Conservation (phyloP, 257 asterid genomes). For the Prunella vulgaris region DNA sequence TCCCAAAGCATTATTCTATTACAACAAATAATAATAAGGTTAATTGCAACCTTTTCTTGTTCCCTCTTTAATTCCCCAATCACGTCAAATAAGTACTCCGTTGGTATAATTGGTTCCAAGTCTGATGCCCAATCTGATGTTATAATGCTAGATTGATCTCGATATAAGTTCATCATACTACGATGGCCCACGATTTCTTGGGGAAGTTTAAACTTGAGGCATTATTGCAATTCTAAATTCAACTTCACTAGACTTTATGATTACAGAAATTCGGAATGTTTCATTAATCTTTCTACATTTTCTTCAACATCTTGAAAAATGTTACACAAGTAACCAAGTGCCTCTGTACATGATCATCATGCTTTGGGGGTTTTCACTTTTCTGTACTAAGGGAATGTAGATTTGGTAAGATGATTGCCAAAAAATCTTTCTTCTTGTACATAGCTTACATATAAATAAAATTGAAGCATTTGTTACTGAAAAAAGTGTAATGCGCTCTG, state of each 20-base stretch:
- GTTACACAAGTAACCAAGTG: background rate
- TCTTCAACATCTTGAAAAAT: background rate
- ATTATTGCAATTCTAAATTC: background rate
- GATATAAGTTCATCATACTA: background rate
- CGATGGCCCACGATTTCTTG: background rate
- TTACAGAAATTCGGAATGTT: background rate
- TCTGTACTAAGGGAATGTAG: background rate
- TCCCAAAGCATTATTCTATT: background rate
- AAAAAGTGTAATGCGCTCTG: constrained; percentile 2
- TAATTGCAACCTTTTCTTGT: background rate
- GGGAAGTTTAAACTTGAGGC: background rate
- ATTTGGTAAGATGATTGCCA: background rate
- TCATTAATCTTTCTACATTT: background rate
- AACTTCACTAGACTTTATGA: background rate
- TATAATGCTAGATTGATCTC: background rate
- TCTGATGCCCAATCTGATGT: background rate
- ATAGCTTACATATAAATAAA: background rate
- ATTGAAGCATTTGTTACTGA: background rate
- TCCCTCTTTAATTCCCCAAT: background rate
- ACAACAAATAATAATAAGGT: background rate
- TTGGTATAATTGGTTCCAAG: background rate
- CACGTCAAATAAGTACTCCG: background rate
- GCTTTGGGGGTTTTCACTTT: background rate
- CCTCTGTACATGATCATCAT: background rate
- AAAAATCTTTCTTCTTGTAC: background rate